Evolutionary conservation across 2,329 filamentous ascomycete genomes (phyloP).

Genomic region (Colletotrichum phormii): DNA sequence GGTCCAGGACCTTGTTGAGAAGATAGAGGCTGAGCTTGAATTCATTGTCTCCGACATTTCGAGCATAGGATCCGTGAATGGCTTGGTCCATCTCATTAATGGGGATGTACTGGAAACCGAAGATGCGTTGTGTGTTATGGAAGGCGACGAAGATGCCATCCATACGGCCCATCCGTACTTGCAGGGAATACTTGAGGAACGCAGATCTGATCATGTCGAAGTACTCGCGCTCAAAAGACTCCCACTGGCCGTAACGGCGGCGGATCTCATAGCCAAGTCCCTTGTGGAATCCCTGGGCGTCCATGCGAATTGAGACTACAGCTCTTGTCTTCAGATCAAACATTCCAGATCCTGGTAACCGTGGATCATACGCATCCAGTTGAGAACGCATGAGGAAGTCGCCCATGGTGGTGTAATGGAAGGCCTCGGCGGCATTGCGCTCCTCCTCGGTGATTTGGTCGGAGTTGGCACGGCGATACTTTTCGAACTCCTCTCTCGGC

Average conservation of each 20-base stretch:
- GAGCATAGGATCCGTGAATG: conserved; percentile 82
- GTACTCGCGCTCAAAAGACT: conserved; percentile 95
- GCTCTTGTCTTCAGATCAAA: conserved; percentile 97
- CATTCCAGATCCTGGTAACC: conserved; percentile 90
- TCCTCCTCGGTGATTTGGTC: conserved; percentile 79
- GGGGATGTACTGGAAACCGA: conserved; percentile 95
- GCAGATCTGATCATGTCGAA: conserved; percentile 96
- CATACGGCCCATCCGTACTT: conserved; percentile 98
- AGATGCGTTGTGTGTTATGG: conserved; percentile 94
- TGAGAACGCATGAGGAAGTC: conserved; percentile 96
- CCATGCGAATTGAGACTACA: conserved; percentile 92
- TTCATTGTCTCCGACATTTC: conserved; percentile 79
- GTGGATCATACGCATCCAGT: conserved; percentile 87
- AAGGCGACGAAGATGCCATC: conserved; percentile 98
- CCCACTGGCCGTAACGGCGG: conserved; percentile 78
- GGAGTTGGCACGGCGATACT: conserved; percentile 77
- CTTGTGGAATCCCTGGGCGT: conserved; percentile 75
- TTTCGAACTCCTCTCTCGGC: conserved; percentile 84
- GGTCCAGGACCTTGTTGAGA: conserved; percentile 82
- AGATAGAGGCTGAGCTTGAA: conserved; percentile 85
- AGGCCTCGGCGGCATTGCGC: conserved; percentile 79
- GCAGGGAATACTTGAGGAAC: conserved; percentile 95
- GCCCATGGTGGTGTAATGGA: conserved; percentile 86
- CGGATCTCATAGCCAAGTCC: conserved; percentile 91
- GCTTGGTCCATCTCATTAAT: conserved; percentile 89